A percentile compares a stretch with the other conserved stretches of the same genome.
These are phyloP conservation scores for Polytrichum commune DNA, from an alignment of 225 moss, liverwort and hornwort genomes.

Conservation along the genomic window DNA sequence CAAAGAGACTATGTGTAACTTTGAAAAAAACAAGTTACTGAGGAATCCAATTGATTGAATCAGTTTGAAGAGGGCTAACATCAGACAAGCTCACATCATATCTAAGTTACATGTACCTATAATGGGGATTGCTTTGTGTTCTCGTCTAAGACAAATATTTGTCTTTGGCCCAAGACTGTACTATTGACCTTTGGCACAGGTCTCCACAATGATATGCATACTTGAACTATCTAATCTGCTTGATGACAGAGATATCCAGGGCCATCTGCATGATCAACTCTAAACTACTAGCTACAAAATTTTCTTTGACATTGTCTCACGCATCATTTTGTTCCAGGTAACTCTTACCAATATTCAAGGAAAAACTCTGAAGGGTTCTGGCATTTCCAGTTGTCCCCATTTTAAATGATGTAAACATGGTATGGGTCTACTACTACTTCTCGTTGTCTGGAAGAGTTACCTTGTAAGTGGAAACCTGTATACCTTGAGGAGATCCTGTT, in stretches of 20 bases:
- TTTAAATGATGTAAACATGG: not conserved
- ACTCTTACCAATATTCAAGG: not conserved
- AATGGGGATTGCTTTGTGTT: no score
- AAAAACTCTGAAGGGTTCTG: not conserved
- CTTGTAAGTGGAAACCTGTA: conserved; percentile 34
- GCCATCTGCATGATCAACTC: not conserved
- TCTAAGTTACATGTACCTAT: no score
- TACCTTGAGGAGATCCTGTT: conserved; percentile 25
- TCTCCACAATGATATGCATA: no score
- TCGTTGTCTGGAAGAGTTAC: conserved; percentile 6
- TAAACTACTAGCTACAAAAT: not conserved
- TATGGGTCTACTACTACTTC: not conserved
- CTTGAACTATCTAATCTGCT: not conserved
- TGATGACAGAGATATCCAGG: not conserved
- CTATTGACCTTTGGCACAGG: no score
- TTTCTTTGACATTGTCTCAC: not conserved
- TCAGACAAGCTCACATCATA: no score
- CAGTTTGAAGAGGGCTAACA: no score
- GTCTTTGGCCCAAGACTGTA: no score
- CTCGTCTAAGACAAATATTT: no score
- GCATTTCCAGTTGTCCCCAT: not conserved
- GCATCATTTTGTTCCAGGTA: not conserved
- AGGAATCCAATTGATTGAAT: no score
- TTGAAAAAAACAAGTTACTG: no score
- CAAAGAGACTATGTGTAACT: no score